Percentiles rank a stretch among this genome's conserved stretches.
Evolutionary conservation across 2,329 filamentous ascomycete genomes (phyloP).

Genomic region (Exophiala xenobiotica): DNA sequence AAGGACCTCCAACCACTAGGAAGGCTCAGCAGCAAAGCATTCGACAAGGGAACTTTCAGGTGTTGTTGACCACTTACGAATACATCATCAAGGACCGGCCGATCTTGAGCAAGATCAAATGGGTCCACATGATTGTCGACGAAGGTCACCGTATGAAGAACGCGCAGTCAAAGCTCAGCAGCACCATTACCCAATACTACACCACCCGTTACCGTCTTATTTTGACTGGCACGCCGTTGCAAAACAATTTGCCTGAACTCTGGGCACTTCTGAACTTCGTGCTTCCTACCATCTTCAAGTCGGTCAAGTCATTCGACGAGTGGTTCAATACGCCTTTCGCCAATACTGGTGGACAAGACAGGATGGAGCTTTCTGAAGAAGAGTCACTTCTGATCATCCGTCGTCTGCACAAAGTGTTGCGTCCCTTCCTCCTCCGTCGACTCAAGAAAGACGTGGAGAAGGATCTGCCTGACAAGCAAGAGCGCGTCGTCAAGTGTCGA

Average conservation of each 20-base stretch:
- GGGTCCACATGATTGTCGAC: conserved; percentile 99
- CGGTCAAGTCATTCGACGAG: conserved; percentile 96
- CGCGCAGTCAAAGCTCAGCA: conserved; percentile 89
- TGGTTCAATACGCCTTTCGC: conserved; percentile 99
- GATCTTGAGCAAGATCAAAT: conserved; percentile 95
- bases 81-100: conserved; percentile 99
- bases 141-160: conserved; percentile 99
- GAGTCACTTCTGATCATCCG: conserved; percentile 97
- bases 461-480: conserved; percentile 96
- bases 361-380: conserved; percentile 99
- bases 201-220: conserved; percentile 92
- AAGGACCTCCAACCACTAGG: conserved; percentile 83
- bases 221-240: conserved; percentile 91
- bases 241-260: conserved; percentile 93
- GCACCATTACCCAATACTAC: conserved; percentile 93
- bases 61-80: conserved; percentile 94
- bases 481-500: conserved; percentile 98
- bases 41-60: conserved; percentile 91
- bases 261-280: conserved; percentile 99
- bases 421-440: conserved; percentile 95
- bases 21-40: conserved; percentile 93
- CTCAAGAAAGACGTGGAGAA: conserved; percentile 99
- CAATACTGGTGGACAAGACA: conserved; percentile 95
- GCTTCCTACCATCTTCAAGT: conserved; percentile 97
- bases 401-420: conserved; percentile 94